Evolutionary conservation across 345 rosid genomes (phyloP).

Genomic region (Hibiscus tridactylites): DNA sequence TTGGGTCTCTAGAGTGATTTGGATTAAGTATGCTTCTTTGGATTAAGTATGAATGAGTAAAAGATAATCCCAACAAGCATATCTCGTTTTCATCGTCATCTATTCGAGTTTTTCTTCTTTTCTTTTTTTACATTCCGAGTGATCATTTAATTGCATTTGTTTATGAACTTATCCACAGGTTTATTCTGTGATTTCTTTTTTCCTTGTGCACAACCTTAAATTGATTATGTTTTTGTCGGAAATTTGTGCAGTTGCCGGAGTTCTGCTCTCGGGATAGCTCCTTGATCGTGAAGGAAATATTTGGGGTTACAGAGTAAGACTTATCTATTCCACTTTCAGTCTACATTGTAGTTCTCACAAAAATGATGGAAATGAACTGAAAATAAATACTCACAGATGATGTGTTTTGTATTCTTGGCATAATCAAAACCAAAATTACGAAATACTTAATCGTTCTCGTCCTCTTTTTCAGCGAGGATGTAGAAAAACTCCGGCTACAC

Average conservation of each 20-base stretch:
- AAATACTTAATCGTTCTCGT: neutral
- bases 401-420: neutral
- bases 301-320: slow-evolving; percentile 86
- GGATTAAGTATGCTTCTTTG: neutral
- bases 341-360: neutral
- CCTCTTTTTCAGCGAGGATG: slow-evolving; percentile 58
- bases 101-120: neutral
- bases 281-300: slow-evolving; percentile 79
- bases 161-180: neutral
- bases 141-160: neutral
- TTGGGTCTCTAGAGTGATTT: neutral
- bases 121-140: neutral
- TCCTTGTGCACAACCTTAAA: neutral
- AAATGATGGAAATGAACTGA: neutral
- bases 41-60: neutral
- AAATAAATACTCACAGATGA: neutral
- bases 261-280: slow-evolving; percentile 74
- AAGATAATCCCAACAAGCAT: neutral
- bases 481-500: slow-evolving; percentile 64
- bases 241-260: slow-evolving; percentile 63
- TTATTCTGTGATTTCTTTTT: neutral
- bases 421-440: neutral
- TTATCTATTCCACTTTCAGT: neutral
- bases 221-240: slow-evolving; percentile 12
- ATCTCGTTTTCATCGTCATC: neutral